Percentiles rank a stretch among this genome's conserved stretches.
Evolutionary conservation across 345 rosid genomes (phyloP).

Genomic region (Excoecaria agallocha): DNA sequence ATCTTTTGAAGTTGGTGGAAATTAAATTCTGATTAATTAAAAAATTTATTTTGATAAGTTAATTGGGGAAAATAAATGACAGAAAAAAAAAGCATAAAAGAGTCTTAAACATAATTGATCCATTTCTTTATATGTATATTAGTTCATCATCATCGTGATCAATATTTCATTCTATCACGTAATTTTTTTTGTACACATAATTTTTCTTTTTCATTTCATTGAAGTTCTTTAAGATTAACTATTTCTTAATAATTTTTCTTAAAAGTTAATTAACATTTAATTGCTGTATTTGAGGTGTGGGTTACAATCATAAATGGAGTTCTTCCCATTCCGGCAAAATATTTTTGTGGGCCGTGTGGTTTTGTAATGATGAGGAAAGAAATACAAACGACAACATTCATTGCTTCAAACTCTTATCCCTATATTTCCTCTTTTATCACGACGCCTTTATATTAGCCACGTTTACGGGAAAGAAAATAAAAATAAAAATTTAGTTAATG

Average conservation of each 20-base stretch:
- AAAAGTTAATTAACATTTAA: neutral
- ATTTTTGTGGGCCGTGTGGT: conserved; percentile 15
- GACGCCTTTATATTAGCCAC: neutral
- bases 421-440: neutral
- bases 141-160: too few species aligned
- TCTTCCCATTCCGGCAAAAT: neutral
- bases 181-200: too few species aligned
- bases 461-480: too few species aligned
- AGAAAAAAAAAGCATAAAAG: too few species aligned
- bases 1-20: too few species aligned
- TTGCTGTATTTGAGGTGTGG: neutral
- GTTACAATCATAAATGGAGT: neutral
- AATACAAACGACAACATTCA: neutral
- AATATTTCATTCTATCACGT: too few species aligned
- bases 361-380: neutral
- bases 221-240: neutral
- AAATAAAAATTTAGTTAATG: too few species aligned
- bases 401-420: neutral
- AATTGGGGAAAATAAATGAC: too few species aligned
- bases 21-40: too few species aligned
- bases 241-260: neutral
- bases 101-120: too few species aligned
- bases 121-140: too few species aligned
- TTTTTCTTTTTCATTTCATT: neutral
- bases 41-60: too few species aligned